Conservation (phyloP, 2,329 filamentous ascomycete species). For the Ascomycota sp. region DNA sequence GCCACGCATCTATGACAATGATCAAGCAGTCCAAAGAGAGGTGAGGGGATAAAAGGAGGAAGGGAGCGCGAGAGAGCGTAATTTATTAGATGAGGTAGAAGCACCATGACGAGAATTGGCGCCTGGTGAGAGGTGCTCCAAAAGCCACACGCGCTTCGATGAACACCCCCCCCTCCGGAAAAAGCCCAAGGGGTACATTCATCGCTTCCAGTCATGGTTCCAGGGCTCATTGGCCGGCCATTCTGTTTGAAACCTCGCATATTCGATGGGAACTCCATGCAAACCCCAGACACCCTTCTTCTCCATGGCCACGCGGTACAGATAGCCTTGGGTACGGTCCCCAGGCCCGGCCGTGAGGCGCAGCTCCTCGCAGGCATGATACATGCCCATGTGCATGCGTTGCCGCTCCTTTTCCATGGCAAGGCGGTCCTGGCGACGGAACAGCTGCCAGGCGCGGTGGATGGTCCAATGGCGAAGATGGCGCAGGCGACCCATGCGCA, state of each 20-base stretch:
- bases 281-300: constrained; percentile 67
- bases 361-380: constrained; percentile 68
- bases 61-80: too few relatives aligned
- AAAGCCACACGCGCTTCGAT: too few relatives aligned
- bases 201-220: constrained; percentile 81
- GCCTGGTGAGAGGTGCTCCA: too few relatives aligned
- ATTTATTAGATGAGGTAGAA: too few relatives aligned
- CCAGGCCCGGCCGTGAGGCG: constrained; percentile 37
- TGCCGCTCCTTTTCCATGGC: constrained; percentile 50
- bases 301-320: constrained; percentile 77
- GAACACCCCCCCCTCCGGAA: too few relatives aligned
- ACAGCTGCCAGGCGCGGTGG: constrained; percentile 82
- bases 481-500: constrained; percentile 75
- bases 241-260: constrained; percentile 68
- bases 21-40: too few relatives aligned
- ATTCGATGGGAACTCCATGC: constrained; percentile 73
- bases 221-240: constrained; percentile 61
- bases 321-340: constrained; percentile 39
- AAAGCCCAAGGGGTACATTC: too few relatives aligned
- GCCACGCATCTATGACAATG: too few relatives aligned
- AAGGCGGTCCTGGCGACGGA: constrained; percentile 47
- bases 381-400: constrained; percentile 66
- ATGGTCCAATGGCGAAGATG: constrained; percentile 96
- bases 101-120: too few relatives aligned
- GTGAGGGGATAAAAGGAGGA: too few relatives aligned